These are phyloP conservation scores for Silene noctiflora DNA, from an alignment of 179 eudicot genomes.

Conservation along the genomic window DNA sequence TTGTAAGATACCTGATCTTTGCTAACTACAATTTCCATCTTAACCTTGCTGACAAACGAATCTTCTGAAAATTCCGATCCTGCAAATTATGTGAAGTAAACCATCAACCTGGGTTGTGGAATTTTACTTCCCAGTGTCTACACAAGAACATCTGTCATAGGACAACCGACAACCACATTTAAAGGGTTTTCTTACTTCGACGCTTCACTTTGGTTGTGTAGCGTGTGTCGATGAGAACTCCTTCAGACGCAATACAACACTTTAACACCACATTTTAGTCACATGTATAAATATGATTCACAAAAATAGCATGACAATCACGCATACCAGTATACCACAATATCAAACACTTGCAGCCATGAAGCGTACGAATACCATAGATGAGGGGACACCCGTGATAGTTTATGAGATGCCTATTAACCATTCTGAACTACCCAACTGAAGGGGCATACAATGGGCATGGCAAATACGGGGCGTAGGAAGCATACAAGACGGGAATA, in stretches of 20 bases:
- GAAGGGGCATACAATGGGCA: neutral
- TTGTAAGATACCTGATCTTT: conserved; percentile 64
- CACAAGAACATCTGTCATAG: too few relatives aligned
- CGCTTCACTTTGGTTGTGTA: neutral
- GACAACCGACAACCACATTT: too few relatives aligned
- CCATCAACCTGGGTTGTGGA: neutral
- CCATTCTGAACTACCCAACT: neutral
- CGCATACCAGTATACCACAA: neutral
- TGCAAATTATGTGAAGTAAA: conserved; percentile 25
- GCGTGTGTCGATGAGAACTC: neutral
- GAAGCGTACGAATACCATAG: neutral
- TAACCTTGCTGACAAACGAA: conserved; percentile 66
- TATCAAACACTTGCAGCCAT: neutral
- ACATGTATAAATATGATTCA: neutral
- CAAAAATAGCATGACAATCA: neutral
- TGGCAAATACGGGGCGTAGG: neutral
- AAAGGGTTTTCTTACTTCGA: too few relatives aligned
- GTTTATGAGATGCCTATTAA: neutral
- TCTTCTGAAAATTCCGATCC: conserved; percentile 91
- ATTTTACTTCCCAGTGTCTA: too few relatives aligned
- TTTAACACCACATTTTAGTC: neutral
- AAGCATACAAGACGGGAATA: neutral
- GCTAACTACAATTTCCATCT: conserved; percentile 89
- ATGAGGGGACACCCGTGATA: neutral
- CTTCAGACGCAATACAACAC: neutral